Evolutionary conservation across 371 early-diverging fungal species (phyloP), one percentile per base, ranked within the genome.

Genomic region (Actinomortierella ambigua): DNA sequence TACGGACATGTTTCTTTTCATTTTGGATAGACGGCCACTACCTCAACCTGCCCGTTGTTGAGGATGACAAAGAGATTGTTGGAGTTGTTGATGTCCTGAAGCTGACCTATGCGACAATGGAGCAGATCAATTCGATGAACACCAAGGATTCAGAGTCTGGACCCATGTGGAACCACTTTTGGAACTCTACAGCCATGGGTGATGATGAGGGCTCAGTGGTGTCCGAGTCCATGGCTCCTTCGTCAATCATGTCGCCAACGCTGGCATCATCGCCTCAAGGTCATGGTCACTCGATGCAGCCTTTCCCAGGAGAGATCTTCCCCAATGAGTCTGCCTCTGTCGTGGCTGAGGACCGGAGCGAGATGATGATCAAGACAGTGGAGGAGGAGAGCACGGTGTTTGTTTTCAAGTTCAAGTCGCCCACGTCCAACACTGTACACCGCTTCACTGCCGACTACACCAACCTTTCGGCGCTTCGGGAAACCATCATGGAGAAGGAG

Each of bases 51-150:
- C 98, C 98, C 0, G 95, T 98, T 8, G 87, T 96, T 27, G 93
- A 94, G 39, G 87, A 83, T 7, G 84, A 81, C 27, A 82, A 81
- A 57, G 87, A 85, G 57, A 81, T 93, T 46, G 77, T 92, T 22
- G 97, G 98, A 34, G 82, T 97, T 61, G 94, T 97, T 2, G 97
- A 98, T 78, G 96, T 98, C 7, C 78, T 96, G 67, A 90, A 90
- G 55, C 79, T 98, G 56, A 96, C 97, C 20, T 92, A 92, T 63
- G 87, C 87, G 4, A 88, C 89, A 29, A 73, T 91, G 64, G 91
- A 91, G 76, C 90, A 89, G 81, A 71, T 71, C 59, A 78, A 79
- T 55, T 80, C 80, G 17, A 84, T 84, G 59, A 69, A 81, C 57
- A 79, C 79, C 26, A 80, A 75, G 42, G 79, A 79, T 59, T 71